phyloP scores from a whole-genome alignment of 202 grass and related monocot species.

The Setaria viridis region DNA sequence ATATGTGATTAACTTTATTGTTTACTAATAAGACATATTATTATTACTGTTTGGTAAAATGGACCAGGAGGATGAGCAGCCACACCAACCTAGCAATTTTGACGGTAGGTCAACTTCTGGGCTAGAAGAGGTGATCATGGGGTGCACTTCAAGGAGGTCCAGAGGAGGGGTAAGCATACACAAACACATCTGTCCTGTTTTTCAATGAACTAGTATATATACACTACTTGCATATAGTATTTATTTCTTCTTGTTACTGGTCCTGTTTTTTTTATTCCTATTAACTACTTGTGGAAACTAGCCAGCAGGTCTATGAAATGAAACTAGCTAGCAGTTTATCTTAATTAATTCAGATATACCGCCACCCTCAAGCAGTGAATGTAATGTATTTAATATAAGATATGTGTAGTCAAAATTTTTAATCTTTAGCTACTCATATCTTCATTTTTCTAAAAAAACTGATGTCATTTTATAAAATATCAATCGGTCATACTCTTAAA shows the following conservation, averaged over 20 bases:
- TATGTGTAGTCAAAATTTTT: neutral
- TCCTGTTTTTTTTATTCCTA: neutral
- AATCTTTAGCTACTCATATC: neutral
- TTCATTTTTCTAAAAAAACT: neutral
- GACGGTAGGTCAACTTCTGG: slow-evolving; percentile 60
- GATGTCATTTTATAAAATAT: neutral
- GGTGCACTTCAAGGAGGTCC: slow-evolving; percentile 64
- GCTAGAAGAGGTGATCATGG: slow-evolving; percentile 81
- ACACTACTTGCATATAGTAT: neutral
- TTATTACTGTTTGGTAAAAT: neutral
- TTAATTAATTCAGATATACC: neutral
- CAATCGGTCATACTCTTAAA: neutral
- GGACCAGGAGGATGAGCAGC: slow-evolving; percentile 47
- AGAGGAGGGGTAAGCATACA: slow-evolving; percentile 55
- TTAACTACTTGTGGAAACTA: neutral
- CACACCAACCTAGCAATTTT: slow-evolving; percentile 62
- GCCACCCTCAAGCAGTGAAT: no score
- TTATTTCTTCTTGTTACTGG: neutral
- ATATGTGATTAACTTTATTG: neutral
- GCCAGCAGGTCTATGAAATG: neutral
- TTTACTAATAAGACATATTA: neutral
- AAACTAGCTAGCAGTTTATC: neutral
- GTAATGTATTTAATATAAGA: neutral
- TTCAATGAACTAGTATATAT: neutral
- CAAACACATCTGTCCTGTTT: neutral